Evolutionary conservation across 2,329 filamentous ascomycete species (phyloP), one percentile per base, ranked within the genome.

Genomic region (Leptographium wingfieldii): DNA sequence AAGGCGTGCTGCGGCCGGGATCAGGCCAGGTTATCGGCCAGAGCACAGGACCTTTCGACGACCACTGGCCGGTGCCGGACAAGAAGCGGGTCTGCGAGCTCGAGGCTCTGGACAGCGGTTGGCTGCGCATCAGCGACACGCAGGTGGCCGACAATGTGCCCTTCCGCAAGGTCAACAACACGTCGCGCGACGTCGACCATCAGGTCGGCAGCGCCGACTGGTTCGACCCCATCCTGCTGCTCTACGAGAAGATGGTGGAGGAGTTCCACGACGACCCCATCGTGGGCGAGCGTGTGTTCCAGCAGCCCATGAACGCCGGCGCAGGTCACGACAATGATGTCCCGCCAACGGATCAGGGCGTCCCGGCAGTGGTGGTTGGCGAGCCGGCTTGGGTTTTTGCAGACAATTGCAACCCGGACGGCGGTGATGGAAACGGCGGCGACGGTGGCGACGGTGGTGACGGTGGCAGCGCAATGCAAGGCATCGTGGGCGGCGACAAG

Each of bases 161-260:
- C 3, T 51, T 46, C 22, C n/a, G 40, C 12, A 49, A 33, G n/a
- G 59, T 63, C 38, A 33, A 40, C 49, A 65, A 65, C 56, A 59
- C 60, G 7, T 40, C 59, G 9, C 56, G 14, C 35, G 63, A 62
- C 59, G 27, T 29, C 5, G 5, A n/a, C 3, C 29, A 56, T 54
- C 27, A 10, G 1, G 12, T 40, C 1, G 31, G 9, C 19, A 46
- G 16, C 35, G 7, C 6, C 3, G 57, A 57, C 35, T 57, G 58
- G 58, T 65, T 56, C 31, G 60, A 63, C 29, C 59, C 61, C 2
- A 52, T 60, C 4, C 27, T 64, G 48, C 35, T 65, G 14, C 16
- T 65, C 6, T 65, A 65, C 56, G 64, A 65, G 33, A 65, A 65
- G 53, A 58, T 49, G 27, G 25, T 61, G 4, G 63, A 63, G 35